Conservation (phyloP, 441 rosid species). For the Hura crepitans region DNA sequence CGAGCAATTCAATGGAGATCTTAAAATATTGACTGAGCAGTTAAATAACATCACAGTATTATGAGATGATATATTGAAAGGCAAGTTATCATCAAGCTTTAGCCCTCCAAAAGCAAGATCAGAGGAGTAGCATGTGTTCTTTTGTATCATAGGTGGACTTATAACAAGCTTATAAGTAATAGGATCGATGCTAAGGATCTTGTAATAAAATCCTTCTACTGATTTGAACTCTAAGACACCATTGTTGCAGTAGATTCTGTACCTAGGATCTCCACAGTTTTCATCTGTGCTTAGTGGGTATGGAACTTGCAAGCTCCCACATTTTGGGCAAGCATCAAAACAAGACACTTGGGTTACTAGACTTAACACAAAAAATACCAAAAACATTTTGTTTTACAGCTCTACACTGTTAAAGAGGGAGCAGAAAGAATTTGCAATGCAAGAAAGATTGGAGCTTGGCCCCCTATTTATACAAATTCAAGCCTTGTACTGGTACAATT, state of each 20-base stretch:
- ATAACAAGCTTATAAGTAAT: conserved; percentile 37
- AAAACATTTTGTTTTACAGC: conserved; percentile 26
- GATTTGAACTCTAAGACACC: conserved; percentile 40
- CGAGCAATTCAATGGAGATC: conserved; percentile 51
- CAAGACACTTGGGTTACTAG: conserved; percentile 33
- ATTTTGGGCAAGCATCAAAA: conserved; percentile 40
- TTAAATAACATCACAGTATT: conserved; percentile 57
- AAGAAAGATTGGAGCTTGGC: conserved; percentile 11
- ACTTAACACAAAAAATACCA: conserved; percentile 21
- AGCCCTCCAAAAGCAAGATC: conserved; percentile 49
- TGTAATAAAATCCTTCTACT: conserved; percentile 32
- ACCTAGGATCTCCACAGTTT: conserved; percentile 50
- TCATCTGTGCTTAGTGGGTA: conserved; percentile 51
- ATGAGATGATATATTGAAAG: conserved; percentile 50
- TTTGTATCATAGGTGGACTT: conserved; percentile 38
- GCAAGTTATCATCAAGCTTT: conserved; percentile 38
- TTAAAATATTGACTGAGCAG: conserved; percentile 40
- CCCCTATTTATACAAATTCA: conserved; percentile 15
- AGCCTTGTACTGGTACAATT: not conserved
- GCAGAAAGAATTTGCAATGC: conserved; percentile 2
- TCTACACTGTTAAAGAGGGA: not conserved
- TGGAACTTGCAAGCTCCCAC: conserved; percentile 48
- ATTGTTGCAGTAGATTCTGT: conserved; percentile 44
- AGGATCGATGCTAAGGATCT: conserved; percentile 44
- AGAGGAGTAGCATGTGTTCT: conserved; percentile 41